These are phyloP conservation scores for Spongiforma sp. DNA, from an alignment of 1,284 basidiomycete species.

Conservation along the genomic window DNA sequence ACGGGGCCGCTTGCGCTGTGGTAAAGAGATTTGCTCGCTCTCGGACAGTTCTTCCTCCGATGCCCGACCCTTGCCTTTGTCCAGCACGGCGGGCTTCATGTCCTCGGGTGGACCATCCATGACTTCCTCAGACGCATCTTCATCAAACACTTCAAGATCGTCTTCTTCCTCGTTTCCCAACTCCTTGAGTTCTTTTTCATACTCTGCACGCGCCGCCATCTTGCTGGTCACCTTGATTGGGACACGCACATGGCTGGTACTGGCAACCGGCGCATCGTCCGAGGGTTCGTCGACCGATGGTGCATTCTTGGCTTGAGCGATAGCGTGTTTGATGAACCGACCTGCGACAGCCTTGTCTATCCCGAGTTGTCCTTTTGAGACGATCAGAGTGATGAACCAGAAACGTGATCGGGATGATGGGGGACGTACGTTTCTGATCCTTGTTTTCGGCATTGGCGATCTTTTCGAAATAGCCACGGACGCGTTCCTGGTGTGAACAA, in stretches of 20 bases:
- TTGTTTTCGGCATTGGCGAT: conserved; percentile 75
- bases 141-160: conserved; percentile 46
- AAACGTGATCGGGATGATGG: background rate
- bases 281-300: conserved; percentile 37
- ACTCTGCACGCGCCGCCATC: conserved; percentile 68
- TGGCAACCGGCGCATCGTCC: conserved; percentile 7
- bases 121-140: conserved; percentile 41
- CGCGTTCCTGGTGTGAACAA: conserved; percentile 57
- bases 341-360: conserved; percentile 79
- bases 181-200: conserved; percentile 59
- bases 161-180: conserved; percentile 50
- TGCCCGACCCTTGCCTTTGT: conserved; percentile 51
- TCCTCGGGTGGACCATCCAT: conserved; percentile 33
- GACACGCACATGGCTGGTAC: conserved; percentile 37
- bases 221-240: conserved; percentile 68
- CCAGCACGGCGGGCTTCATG: conserved; percentile 18
- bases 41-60: conserved; percentile 21
- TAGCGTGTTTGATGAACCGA: conserved; percentile 85
- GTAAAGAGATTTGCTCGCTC: conserved; percentile 24
- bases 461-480: conserved; percentile 80
- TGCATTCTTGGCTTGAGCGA: conserved; percentile 59
- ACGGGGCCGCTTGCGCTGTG: conserved; percentile 55
- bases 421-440: conserved; percentile 49
- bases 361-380: conserved; percentile 27
- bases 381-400: background rate